Conservation (phyloP, 177 flowering plant species). For the Vitis hybrid region DNA sequence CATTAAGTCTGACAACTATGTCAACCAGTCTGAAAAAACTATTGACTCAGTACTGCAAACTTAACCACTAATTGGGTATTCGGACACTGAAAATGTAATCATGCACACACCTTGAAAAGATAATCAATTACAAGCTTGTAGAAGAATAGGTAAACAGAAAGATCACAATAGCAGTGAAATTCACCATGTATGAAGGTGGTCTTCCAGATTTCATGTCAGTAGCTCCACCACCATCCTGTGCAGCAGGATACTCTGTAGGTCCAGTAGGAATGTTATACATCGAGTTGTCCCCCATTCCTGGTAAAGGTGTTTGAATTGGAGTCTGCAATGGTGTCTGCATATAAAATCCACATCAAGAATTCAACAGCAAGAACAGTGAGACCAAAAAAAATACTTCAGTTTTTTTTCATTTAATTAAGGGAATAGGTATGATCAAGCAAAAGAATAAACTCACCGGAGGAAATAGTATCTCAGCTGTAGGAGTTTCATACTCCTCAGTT, state of each 20-base stretch:
- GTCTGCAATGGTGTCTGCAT: conserved; percentile 60
- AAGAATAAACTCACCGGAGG: conserved; percentile 72
- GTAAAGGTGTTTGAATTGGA: conserved; percentile 57
- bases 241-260: conserved; percentile 54
- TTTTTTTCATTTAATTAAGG: neutral
- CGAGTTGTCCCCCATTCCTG: conserved; percentile 60
- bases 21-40: no score
- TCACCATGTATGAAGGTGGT: conserved; percentile 61
- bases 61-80: no score
- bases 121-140: no score
- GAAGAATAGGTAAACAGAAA: no score
- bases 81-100: no score
- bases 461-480: conserved; percentile 91
- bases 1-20: no score
- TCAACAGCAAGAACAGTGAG: neutral
- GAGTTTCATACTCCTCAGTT: conserved; percentile 94
- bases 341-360: conserved; percentile 7
- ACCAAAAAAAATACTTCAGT: neutral
- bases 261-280: conserved; percentile 74
- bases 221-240: conserved; percentile 38
- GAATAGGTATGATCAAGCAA: neutral
- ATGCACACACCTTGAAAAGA: no score
- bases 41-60: no score
- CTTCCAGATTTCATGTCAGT: conserved; percentile 44
- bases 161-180: neutral